Base-by-base conservation (phyloP, 257 asterid species). In the Haberlea rhodopensis region DNA sequence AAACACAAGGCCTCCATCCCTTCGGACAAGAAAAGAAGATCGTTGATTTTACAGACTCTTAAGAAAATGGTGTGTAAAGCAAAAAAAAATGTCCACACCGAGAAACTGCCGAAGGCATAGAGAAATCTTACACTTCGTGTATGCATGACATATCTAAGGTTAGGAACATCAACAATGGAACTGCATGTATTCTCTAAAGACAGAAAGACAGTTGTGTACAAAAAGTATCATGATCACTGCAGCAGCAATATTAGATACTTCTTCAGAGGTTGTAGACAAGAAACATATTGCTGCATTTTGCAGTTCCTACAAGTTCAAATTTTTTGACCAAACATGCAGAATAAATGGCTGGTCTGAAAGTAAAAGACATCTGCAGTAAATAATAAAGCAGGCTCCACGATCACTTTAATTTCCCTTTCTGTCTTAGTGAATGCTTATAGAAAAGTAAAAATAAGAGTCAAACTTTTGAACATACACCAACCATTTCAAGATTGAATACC, bases 381-480 rank as follows among this genome's bases (percentile, higher is more conserved):
- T 0, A 32, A 32, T 13, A 8, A 32, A 32, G 0, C 13, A 32
- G 40, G 40, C 40, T 7, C 13, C 55, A 67, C 34, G 19, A 58
- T 58, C 43, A 45, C 77, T 69, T 70, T 59, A 57, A n/a, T 59
- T 26, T 9, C 2, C 46, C 37, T 2, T 11, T 31, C 10, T 31
- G 37, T 8, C 22, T 32, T 32, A 0, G 34, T 29, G 34, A 29
- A 29, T 29, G 34, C 34, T 29, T 29, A 6, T 29, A 29, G 34
- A 29, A 60, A 72, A 57, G 65, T 45, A 31, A 66, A 52, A 65
- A 53, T 56, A 67, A 67, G 68, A 68, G 71, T 56, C 51, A 37
- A 52, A 73, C 54, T 63, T 69, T 62, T 26, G 60, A 59, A 70
- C 57, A 67, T 65, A 26, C 19, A 49, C 74, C 76, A 65, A 72